These are phyloP conservation scores for Crithidia expoeki DNA, from an alignment of 208 protist species.

Conservation along the genomic window DNA sequence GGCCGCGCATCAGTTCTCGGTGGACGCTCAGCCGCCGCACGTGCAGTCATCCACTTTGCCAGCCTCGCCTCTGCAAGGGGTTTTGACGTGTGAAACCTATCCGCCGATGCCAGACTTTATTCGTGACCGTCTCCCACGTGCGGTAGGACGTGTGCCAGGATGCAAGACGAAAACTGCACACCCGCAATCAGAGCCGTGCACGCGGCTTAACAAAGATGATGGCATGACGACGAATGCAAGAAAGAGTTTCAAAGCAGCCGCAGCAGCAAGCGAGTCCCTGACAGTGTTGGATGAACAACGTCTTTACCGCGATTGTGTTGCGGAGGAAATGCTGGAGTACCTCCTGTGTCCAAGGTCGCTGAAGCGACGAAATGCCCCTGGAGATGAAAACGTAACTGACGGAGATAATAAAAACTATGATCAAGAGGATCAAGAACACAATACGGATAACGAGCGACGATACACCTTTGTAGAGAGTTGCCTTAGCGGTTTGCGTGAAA, in stretches of 20 bases:
- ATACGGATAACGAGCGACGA: slow-evolving; percentile 12
- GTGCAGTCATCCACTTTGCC: background rate
- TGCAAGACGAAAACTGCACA: slow-evolving; percentile 29
- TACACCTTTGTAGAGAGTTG: slow-evolving; percentile 24
- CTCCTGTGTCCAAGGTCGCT: slow-evolving; percentile 4
- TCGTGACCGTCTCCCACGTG: slow-evolving; percentile 16
- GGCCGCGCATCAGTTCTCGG: slow-evolving; percentile 18
- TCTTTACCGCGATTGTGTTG: slow-evolving; percentile 6
- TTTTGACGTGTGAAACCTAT: background rate
- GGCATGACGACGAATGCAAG: background rate
- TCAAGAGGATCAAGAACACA: background rate
- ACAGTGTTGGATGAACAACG: slow-evolving; percentile 13
- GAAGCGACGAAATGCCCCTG: background rate
- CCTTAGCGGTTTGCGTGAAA: slow-evolving; percentile 29
- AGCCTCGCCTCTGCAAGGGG: background rate
- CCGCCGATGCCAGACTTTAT: slow-evolving; percentile 26
- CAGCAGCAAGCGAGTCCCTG: background rate
- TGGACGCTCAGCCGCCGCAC: slow-evolving; percentile 10
- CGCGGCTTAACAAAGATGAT: slow-evolving; percentile 1
- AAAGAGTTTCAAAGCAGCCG: background rate
- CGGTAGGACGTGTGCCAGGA: slow-evolving; percentile 20
- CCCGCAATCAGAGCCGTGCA: background rate
- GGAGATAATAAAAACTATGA: background rate
- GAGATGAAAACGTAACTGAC: background rate
- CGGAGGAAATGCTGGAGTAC: slow-evolving; percentile 26